Evolutionary conservation across 2,329 filamentous ascomycete genomes (phyloP).

Genomic region (Metarhizium robertsii): DNA sequence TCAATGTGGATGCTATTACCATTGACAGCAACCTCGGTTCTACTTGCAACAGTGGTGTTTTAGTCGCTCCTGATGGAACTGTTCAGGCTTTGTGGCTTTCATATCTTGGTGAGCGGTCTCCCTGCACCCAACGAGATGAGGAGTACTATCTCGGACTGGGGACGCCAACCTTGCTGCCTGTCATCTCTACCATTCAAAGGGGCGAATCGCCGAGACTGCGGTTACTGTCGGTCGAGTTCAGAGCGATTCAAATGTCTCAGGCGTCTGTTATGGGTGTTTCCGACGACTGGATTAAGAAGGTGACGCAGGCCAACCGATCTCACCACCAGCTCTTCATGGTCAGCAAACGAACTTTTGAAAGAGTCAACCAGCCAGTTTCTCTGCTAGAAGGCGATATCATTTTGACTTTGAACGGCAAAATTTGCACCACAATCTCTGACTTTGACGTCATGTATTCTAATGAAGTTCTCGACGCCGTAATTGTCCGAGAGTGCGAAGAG

Average conservation of each 20-base stretch:
- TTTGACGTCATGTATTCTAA: constrained; percentile 95
- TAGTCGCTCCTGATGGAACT: constrained; percentile 80
- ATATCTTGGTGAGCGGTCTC: constrained; percentile 82
- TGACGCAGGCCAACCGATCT: constrained; percentile 78
- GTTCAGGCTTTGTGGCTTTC: constrained; percentile 96
- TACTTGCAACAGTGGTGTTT: constrained; percentile 88
- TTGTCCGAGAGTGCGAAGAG: constrained; percentile 79
- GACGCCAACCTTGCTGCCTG: constrained; percentile 78
- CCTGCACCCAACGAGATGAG: constrained; percentile 74
- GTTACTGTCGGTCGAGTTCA: constrained; percentile 89
- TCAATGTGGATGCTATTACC: constrained; percentile 94
- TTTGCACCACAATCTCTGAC: constrained; percentile 88
- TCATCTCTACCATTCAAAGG: constrained; percentile 77
- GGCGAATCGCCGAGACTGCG: constrained; percentile 73
- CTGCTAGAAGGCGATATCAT: constrained; percentile 89
- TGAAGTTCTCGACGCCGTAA: constrained; percentile 70
- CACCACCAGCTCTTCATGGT: constrained; percentile 98
- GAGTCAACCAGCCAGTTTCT: constrained; percentile 37
- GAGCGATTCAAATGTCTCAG: constrained; percentile 93
- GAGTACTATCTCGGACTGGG: constrained; percentile 94
- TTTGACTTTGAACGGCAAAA: constrained; percentile 78
- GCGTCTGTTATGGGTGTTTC: constrained; percentile 94
- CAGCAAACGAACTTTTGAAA: constrained; percentile 71
- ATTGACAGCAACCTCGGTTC: constrained; percentile 87
- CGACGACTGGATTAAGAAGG: constrained; percentile 90